Evolutionary conservation across 108 stramenopile genomes (phyloP), one percentile per base, ranked within the genome.

Genomic region (Discostella pseudostelligera): DNA sequence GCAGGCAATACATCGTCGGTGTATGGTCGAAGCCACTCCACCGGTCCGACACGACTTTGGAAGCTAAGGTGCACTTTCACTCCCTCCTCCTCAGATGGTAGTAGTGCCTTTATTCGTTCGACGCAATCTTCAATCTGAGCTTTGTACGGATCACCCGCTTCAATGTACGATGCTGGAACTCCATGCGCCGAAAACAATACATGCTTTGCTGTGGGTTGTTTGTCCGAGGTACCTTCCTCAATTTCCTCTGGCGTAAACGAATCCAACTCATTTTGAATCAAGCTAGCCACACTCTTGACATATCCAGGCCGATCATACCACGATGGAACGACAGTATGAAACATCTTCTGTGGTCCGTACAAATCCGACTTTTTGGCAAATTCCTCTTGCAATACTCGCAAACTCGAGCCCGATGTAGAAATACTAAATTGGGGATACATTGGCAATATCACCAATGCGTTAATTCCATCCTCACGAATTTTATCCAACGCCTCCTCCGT

Each of bases 11-110:
- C 96, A 64, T 94, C 92, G 71, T 96, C 98, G 13, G 99, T 99
- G 83, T 97, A 97, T 16, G 99, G 99, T 51, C 90, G 78, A 25
- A 99, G 80, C 99, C 99, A 99, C 76, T 98, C 96, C 47, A 99
- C 90, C 20, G 97, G 97, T 4, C 99, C 99, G 12, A 99, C 99
- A 21, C 98, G 81, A 54, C 85, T 87, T 81, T 99, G 99, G 69
- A 89, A 96, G 53, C 84, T 86, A 32, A 95, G 73, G 68, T 96
- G 95, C 14, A 92, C 76, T 67, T 89, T 77, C 28, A 94, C 84
- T 25, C 79, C 81, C 29, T 88, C 73, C 37, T 84, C 68, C 42
- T 81, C 81, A 19, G 81, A 56, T 26, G 86, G 86, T 44, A 95
- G 67, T 11, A 74, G 49, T n/a, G 70, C 69, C 20, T 36, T 42